Conservation (phyloP, 2,329 filamentous ascomycete species). For the Chaetomium olivaceum region DNA sequence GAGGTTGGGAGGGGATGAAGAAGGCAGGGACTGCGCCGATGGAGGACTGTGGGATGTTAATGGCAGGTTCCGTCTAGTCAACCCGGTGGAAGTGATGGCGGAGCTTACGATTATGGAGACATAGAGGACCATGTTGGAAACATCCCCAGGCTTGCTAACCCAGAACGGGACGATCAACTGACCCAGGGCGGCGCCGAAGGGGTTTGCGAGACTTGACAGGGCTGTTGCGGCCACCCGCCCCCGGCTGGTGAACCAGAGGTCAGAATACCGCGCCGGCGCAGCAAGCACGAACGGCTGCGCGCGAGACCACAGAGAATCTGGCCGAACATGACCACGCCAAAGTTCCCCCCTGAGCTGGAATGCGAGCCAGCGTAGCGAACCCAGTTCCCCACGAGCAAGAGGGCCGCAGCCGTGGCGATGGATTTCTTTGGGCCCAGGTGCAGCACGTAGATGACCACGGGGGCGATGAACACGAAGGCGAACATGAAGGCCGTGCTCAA, state of each 20-base stretch:
- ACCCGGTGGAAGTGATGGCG: background rate
- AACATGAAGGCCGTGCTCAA: conserved; percentile 85
- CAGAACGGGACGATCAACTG: conserved; percentile 83
- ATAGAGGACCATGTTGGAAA: conserved; percentile 83
- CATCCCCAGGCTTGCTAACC: conserved; percentile 61
- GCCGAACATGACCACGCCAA: conserved; percentile 80
- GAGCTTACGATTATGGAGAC: conserved; percentile 73
- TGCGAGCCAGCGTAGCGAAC: conserved; percentile 75
- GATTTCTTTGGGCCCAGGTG: conserved; percentile 78
- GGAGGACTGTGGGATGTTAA: conserved; percentile 50
- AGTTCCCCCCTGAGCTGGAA: conserved; percentile 58
- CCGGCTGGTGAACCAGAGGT: conserved; percentile 86
- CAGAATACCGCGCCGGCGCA: conserved; percentile 86
- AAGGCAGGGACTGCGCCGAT: conserved; percentile 72
- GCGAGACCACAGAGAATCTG: conserved; percentile 87
- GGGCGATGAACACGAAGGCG: conserved; percentile 72
- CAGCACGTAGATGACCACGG: conserved; percentile 73
- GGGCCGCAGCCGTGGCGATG: conserved; percentile 69
- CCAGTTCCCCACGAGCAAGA: conserved; percentile 87
- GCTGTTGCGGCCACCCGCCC: conserved; percentile 88
- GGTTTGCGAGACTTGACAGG: conserved; percentile 81
- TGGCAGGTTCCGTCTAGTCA: background rate
- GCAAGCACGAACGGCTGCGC: conserved; percentile 88
- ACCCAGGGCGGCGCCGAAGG: conserved; percentile 83
- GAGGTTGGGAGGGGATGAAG: conserved; percentile 75